A percentile compares a stretch with the other conserved stretches of the same genome.
phyloP scores from a whole-genome alignment of 1,284 basidiomycete genomes.

The Malassezia caprae region DNA sequence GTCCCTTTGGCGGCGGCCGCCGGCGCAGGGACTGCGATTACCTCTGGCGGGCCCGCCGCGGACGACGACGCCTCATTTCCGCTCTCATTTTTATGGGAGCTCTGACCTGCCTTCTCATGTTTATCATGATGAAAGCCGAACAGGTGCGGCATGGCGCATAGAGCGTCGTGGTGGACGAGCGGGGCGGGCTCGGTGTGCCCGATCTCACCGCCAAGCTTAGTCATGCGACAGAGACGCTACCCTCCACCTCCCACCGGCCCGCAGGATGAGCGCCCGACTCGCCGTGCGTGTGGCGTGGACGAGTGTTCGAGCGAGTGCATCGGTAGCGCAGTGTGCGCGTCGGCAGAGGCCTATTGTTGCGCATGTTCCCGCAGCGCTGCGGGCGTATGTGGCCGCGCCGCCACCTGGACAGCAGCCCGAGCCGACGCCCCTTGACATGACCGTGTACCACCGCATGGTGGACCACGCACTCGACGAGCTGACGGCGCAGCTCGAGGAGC shows the following conservation, averaged over 20 bases:
- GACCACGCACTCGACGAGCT: constrained; percentile 73
- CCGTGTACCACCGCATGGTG: constrained; percentile 62
- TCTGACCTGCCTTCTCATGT: neutral
- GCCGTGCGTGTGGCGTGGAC: neutral
- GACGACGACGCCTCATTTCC: neutral
- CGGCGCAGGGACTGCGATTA: neutral
- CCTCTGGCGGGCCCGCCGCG: neutral
- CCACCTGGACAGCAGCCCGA: neutral
- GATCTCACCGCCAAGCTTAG: neutral
- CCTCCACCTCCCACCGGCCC: neutral
- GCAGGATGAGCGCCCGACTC: neutral
- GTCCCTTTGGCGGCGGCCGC: neutral
- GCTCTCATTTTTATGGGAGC: neutral
- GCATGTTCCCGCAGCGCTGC: neutral
- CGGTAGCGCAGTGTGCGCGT: neutral
- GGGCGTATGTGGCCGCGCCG: neutral
- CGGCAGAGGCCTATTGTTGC: neutral
- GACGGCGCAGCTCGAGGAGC: constrained; percentile 65
- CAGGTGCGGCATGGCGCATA: constrained; percentile 2
- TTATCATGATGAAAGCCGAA: constrained; percentile 2
- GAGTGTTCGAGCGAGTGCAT: neutral
- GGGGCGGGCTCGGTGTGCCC: neutral
- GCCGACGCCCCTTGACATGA: neutral
- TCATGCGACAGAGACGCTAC: neutral
- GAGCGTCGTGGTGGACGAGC: neutral